Base-by-base conservation (phyloP, 176 grass and related monocot genomes). In the Alloteropsis semialata region DNA sequence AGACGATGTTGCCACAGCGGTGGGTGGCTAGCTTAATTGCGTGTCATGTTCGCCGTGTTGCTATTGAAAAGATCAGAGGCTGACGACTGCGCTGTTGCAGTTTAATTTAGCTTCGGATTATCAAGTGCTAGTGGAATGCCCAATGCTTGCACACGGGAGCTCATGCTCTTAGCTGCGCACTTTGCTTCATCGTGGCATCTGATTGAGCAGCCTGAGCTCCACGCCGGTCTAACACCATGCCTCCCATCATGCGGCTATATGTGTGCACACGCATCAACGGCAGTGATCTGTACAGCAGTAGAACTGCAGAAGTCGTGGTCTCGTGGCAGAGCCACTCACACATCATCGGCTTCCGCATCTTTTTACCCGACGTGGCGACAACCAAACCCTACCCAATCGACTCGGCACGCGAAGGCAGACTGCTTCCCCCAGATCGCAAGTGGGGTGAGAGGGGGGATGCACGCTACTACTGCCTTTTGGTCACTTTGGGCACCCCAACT, bases 401-500 rank as follows among this genome's bases (percentile, higher is more conserved):
- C 41, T 5, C 42, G 76, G 51, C 62, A 54, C 25, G 56, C 15
- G 49, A 53, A 59, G 45, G 36, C 63, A 43, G 66, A 65, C 58
- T n/a, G 45, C 29, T 79, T 32, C 77, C 14, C 13, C 4, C 8
- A 28, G 56, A 48, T 5, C 63, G 4, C 77, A 64, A 82, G 63
- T 77, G 55, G 87, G 77, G 21, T 2, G 12, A 22, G n/a, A 65
- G 64, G 65, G 83, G 83, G 64, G 78, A 86, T 65, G 78, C 17
- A 77, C 17, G 19, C 42, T 55, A 49, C 36, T 15, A 55, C 80
- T 36, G 34, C 34, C 34, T 30, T 64, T 30, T 3, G 15, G 34
- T 81, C 57, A 13, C 25, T 32, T 38, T 14, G 17, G 29, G 67
- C 6, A 1, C 19, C 36, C 49, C 41, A 58, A 36, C 27, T 12